Percentiles rank a stretch among this genome's conserved stretches.
Conservation (phyloP, 495 filamentous ascomycete species). For the Neurospora tetrasperma region DNA sequence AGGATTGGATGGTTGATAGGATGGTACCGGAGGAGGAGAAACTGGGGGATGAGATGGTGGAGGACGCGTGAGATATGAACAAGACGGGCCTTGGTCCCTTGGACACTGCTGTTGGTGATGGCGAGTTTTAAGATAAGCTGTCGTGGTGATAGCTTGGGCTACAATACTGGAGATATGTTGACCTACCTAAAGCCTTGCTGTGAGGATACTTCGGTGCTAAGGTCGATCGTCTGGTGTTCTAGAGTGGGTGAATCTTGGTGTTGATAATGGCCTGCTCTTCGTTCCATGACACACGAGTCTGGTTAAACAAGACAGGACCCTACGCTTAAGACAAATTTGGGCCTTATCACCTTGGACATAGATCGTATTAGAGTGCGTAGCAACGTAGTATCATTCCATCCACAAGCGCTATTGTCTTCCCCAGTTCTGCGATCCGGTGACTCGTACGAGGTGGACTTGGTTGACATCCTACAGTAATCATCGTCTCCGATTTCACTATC, state of each 20-base stretch:
- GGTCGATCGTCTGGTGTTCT: neutral
- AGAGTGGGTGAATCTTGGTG: neutral
- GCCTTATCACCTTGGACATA: neutral
- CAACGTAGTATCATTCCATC: neutral
- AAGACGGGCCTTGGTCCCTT: too few species aligned
- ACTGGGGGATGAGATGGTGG: constrained; percentile 6
- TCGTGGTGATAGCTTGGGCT: neutral
- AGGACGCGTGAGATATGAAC: neutral
- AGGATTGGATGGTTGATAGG: constrained; percentile 42
- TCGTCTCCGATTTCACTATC: too few species aligned
- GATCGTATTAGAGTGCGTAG: neutral
- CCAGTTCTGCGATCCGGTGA: too few species aligned
- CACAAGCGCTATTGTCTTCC: too few species aligned
- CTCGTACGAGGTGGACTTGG: too few species aligned
- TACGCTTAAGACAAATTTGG: too few species aligned
- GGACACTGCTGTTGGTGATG: too few species aligned
- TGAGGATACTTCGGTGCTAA: neutral
- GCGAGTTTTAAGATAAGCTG: too few species aligned
- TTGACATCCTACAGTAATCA: too few species aligned
- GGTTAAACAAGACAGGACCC: neutral
- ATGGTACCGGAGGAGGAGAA: constrained; percentile 24
- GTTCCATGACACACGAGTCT: neutral
- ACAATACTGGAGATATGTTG: neutral
- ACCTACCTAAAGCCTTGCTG: neutral
- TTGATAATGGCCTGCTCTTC: neutral